Conservation (phyloP, 768 basidiomycete genomes). For the Trametes cingulata region DNA sequence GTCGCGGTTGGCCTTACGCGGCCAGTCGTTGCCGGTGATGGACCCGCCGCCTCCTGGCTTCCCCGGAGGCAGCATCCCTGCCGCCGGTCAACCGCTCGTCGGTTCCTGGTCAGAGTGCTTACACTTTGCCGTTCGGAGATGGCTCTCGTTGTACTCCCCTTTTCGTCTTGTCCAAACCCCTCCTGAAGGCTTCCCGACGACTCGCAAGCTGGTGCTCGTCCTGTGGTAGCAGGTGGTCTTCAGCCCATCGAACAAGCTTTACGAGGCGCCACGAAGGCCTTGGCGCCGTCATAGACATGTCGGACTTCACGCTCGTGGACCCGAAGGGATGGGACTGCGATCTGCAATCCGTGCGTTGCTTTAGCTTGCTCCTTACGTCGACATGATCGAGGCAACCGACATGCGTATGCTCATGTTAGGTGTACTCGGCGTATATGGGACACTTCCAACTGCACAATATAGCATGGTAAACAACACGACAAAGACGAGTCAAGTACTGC, state of each 20-base stretch:
- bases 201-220: not conserved
- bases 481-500: not conserved
- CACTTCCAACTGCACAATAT: constrained; percentile 72
- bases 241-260: not conserved
- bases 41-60: not conserved
- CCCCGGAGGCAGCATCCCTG: constrained; percentile 4
- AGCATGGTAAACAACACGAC: constrained; percentile 51
- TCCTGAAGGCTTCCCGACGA: not conserved
- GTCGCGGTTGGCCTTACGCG: not conserved
- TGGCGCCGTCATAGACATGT: constrained; percentile 39
- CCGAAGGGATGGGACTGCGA: constrained; percentile 81
- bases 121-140: not conserved
- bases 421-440: constrained; percentile 78
- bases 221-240: not conserved
- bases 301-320: constrained; percentile 73
- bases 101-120: not conserved
- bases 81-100: constrained; percentile 4
- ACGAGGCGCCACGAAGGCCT: constrained; percentile 5
- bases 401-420: constrained; percentile 29
- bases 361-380: too few relatives aligned
- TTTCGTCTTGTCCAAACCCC: not conserved
- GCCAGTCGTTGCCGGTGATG: constrained; percentile 6
- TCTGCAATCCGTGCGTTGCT: constrained; percentile 65
- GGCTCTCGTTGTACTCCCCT: not conserved
- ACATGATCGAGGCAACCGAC: not conserved